phyloP scores from a whole-genome alignment of 345 rosid genomes.

The Brassica nigra region DNA sequence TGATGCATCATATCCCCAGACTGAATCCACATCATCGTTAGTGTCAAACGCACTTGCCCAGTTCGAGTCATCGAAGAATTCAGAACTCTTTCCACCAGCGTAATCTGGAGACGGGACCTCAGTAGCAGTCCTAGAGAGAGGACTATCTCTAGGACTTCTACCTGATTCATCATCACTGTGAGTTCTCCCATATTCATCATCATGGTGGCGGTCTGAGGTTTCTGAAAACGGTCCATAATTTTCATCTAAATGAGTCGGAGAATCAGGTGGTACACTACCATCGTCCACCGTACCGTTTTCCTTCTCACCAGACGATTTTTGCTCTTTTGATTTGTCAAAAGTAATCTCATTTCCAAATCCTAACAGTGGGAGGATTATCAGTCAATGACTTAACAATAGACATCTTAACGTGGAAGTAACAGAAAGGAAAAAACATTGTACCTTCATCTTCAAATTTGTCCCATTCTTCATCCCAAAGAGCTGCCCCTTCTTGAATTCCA shows the following conservation, averaged over 20 bases:
- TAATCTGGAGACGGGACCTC: conserved; percentile 69
- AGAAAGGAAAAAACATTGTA: conserved; percentile 25
- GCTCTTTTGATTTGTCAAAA: conserved; percentile 54
- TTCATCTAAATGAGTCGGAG: conserved; percentile 50
- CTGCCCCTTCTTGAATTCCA: conserved; percentile 87
- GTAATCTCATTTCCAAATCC: conserved; percentile 85
- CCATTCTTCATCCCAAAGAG: conserved; percentile 98
- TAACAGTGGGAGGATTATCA: conserved; percentile 38
- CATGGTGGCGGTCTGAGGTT: conserved; percentile 51
- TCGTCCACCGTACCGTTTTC: conserved; percentile 55
- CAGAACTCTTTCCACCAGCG: conserved; percentile 64
- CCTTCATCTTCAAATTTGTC: conserved; percentile 99
- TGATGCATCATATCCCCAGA: conserved; percentile 81
- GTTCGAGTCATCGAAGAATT: conserved; percentile 82
- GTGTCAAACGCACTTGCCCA: conserved; percentile 93
- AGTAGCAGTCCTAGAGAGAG: conserved; percentile 57
- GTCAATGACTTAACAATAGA: conserved; percentile 16
- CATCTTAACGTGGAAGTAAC: not conserved
- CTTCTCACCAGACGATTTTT: conserved; percentile 44
- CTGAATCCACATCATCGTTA: conserved; percentile 85
- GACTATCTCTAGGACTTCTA: conserved; percentile 86
- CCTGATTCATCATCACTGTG: conserved; percentile 83
- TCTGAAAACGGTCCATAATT: conserved; percentile 50
- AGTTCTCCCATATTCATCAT: conserved; percentile 59
- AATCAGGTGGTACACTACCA: conserved; percentile 57